These are phyloP conservation scores for Oryza nivara DNA, from an alignment of 176 grass and related monocot genomes.

Conservation along the genomic window DNA sequence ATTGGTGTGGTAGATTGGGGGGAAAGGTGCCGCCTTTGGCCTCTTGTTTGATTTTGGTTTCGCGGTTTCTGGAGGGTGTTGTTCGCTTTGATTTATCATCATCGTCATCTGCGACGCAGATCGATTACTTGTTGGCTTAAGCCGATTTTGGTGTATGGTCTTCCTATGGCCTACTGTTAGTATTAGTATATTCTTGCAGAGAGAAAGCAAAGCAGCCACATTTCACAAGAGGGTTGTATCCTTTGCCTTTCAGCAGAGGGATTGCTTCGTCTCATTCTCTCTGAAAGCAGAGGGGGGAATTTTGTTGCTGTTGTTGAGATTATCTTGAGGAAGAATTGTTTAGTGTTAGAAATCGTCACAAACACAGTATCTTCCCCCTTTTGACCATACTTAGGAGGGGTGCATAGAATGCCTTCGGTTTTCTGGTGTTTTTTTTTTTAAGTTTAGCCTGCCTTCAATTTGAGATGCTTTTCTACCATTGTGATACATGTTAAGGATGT, in stretches of 20 bases:
- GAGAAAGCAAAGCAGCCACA: background rate
- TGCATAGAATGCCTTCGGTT: background rate
- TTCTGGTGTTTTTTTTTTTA: background rate
- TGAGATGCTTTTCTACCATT: background rate
- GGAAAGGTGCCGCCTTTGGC: background rate
- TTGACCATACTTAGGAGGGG: background rate
- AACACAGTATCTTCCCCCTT: background rate
- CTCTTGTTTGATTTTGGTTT: conserved; percentile 12
- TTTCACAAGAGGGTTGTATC: background rate
- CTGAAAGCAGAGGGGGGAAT: background rate
- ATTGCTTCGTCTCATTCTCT: background rate
- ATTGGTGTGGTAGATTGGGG: conserved; percentile 46
- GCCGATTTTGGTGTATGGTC: background rate
- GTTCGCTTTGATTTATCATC: background rate
- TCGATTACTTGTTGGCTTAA: background rate
- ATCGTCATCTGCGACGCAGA: background rate
- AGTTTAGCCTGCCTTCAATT: background rate
- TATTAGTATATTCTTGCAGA: background rate
- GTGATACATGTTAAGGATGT: background rate
- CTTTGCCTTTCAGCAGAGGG: conserved; percentile 1
- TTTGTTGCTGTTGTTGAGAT: conserved; percentile 3
- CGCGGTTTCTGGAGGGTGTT: background rate
- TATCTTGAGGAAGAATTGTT: background rate
- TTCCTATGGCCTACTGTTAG: background rate
- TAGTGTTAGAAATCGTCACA: background rate